Evolutionary conservation across 176 grass and related monocot genomes (phyloP), one percentile per base, ranked within the genome.

Genomic region (Guadua angustifolia): DNA sequence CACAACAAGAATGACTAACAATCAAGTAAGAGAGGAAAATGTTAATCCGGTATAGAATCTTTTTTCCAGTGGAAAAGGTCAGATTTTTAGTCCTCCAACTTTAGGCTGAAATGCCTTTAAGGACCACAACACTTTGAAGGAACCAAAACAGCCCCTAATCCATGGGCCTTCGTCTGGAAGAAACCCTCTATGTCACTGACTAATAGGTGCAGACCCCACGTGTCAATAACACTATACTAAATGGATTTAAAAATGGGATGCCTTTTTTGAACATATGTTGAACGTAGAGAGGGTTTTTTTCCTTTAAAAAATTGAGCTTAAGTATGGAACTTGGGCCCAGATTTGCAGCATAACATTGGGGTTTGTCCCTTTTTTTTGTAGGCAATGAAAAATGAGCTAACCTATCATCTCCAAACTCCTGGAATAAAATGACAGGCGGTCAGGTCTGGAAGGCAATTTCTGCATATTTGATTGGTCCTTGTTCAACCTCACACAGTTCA

Each of bases 321-420:
- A 74, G 6, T n/a, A 83, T 78, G 67, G 39, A 83, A 83, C 40
- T 66, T 64, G 35, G 35, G 67, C 65, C 60, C 56, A 79, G 57
- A 88, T 66, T 59, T 83, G 16, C 71, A 69, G 59, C 69, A 79
- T 56, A 6, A 50, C 74, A 85, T 62, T 12, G 25, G 7, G 18
- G 8, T 0, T 38, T 52, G 29, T 75, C 44, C 43, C 42, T 71
- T 17, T 84, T 4, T 36, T 75, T 73, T 74, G 45, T 83, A 76
- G 7, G 32, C 9, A 80, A 69, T 83, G 49, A 38, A 61, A 89
- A 86, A 83, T 69, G 13, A 40, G 66, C 96, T 85, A 33, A 98
- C 96, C 93, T 94, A 95, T 88, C 79, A 89, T 95, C 86, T 94
- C 89, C 52, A 98, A 87, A 82, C 83, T 92, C 87, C 79, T 92